Evolutionary conservation across 2,329 filamentous ascomycete genomes (phyloP).

Genomic region (Clarireedia homoeocarpa): DNA sequence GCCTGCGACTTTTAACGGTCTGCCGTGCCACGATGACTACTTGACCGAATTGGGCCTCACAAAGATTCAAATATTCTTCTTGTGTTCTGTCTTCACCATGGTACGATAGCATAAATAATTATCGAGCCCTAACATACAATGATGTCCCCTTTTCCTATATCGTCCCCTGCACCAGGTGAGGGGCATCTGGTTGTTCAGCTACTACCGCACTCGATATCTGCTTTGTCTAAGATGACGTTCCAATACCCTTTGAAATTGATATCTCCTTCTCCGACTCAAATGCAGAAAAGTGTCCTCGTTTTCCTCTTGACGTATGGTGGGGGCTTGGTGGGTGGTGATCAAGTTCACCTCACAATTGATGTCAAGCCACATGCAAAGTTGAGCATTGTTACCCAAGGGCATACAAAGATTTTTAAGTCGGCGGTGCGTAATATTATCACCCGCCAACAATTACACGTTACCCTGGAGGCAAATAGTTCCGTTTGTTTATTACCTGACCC

Average conservation of each 20-base stretch:
- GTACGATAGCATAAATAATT: neutral
- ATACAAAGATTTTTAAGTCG: constrained; percentile 94
- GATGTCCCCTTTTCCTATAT: constrained; percentile 43
- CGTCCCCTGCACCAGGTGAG: constrained; percentile 66
- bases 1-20: neutral
- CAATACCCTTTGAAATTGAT: constrained; percentile 95
- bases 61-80: neutral
- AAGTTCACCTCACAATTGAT: constrained; percentile 62
- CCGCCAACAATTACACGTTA: constrained; percentile 46
- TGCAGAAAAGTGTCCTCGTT: constrained; percentile 64
- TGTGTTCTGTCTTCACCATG: neutral
- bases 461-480: constrained; percentile 42
- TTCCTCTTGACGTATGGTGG: constrained; percentile 94
- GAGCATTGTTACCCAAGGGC: constrained; percentile 63
- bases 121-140: constrained; percentile 9
- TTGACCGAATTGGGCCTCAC: too few relatives aligned
- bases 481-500: constrained; percentile 78
- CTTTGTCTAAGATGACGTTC: constrained; percentile 69
- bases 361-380: constrained; percentile 60
- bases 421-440: constrained; percentile 46
- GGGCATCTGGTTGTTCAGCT: constrained; percentile 68
- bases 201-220: constrained; percentile 63
- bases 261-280: constrained; percentile 60
- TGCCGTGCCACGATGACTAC: neutral
- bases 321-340: constrained; percentile 82